Percentiles rank a stretch among this genome's conserved stretches.
Evolutionary conservation across 2,329 filamentous ascomycete genomes (phyloP).

Genomic region (Epichloe hybrida): DNA sequence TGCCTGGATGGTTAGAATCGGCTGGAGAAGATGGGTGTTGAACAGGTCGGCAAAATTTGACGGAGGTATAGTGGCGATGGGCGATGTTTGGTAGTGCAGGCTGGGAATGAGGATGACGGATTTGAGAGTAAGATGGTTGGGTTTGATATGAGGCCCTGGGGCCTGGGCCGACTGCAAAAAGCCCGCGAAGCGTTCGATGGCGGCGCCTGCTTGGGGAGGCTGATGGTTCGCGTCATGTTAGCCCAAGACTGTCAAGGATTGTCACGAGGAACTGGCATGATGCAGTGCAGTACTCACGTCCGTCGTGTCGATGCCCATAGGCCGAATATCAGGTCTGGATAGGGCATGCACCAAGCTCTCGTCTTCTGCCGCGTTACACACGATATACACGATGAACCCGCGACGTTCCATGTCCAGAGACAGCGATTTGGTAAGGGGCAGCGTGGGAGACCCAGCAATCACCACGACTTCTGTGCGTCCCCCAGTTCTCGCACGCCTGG

Average conservation of each 20-base stretch:
- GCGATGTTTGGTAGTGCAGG: slow-evolving; percentile 65
- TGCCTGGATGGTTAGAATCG: slow-evolving; percentile 75
- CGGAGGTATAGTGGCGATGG: slow-evolving; percentile 72
- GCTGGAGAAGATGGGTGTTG: slow-evolving; percentile 82
- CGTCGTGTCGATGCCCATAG: slow-evolving; percentile 70
- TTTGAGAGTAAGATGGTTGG: slow-evolving; percentile 63
- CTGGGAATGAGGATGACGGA: slow-evolving; percentile 76
- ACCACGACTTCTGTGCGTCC: slow-evolving; percentile 78
- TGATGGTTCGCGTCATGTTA: slow-evolving; percentile 17
- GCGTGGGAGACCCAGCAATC: slow-evolving; percentile 73
- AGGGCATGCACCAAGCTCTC: slow-evolving; percentile 66
- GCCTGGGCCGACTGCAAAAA: slow-evolving; percentile 63
- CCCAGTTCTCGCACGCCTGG: slow-evolving; percentile 72
- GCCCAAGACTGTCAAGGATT: neutral
- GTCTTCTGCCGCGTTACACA: slow-evolving; percentile 74
- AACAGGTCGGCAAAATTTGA: slow-evolving; percentile 80
- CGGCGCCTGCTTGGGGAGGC: slow-evolving; percentile 54
- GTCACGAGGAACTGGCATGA: neutral
- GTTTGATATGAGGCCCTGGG: slow-evolving; percentile 61
- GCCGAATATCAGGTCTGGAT: slow-evolving; percentile 66
- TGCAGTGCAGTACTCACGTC: slow-evolving; percentile 40
- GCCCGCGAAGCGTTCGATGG: slow-evolving; percentile 56
- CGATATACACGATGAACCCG: slow-evolving; percentile 87
- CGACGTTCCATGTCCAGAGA: slow-evolving; percentile 77
- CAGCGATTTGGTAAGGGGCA: slow-evolving; percentile 72